Evolutionary conservation across 2,329 filamentous ascomycete species (phyloP).

Genomic region (Lasiodiplodia sp.): DNA sequence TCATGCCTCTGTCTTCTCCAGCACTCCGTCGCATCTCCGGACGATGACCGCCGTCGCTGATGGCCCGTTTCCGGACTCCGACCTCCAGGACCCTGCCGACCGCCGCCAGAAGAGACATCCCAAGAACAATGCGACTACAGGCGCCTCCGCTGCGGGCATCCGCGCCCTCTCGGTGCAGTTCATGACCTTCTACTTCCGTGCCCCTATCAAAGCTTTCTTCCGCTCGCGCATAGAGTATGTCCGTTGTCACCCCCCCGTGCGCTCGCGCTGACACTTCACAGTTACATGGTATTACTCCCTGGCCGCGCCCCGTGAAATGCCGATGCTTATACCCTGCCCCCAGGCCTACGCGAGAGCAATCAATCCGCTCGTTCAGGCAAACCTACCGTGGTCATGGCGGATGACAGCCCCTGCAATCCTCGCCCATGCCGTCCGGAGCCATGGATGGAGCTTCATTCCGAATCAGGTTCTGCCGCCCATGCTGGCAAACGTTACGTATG

Average conservation of each 20-base stretch:
- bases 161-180: slow-evolving; percentile 81
- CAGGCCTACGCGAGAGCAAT: slow-evolving; percentile 70
- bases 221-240: slow-evolving; percentile 86
- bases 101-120: slow-evolving; percentile 48
- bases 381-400: slow-evolving; percentile 64
- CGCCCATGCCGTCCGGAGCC: slow-evolving; percentile 69
- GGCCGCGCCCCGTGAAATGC: background rate
- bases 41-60: slow-evolving; percentile 48
- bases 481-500: slow-evolving; percentile 72
- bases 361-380: slow-evolving; percentile 61
- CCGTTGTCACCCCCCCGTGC: slow-evolving; percentile 6
- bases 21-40: slow-evolving; percentile 38
- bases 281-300: slow-evolving; percentile 57
- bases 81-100: slow-evolving; percentile 23
- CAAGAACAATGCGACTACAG: slow-evolving; percentile 69
- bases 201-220: slow-evolving; percentile 92
- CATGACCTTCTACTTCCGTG: slow-evolving; percentile 83
- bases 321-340: slow-evolving; percentile 14
- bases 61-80: slow-evolving; percentile 31
- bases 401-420: slow-evolving; percentile 75
- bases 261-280: slow-evolving; percentile 39
- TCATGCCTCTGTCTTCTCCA: slow-evolving; percentile 23
- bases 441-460: slow-evolving; percentile 77
- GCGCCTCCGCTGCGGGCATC: slow-evolving; percentile 84
- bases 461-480: slow-evolving; percentile 80